Conservation (phyloP, 257 asterid genomes). For the Fraxinus cuspidata region DNA sequence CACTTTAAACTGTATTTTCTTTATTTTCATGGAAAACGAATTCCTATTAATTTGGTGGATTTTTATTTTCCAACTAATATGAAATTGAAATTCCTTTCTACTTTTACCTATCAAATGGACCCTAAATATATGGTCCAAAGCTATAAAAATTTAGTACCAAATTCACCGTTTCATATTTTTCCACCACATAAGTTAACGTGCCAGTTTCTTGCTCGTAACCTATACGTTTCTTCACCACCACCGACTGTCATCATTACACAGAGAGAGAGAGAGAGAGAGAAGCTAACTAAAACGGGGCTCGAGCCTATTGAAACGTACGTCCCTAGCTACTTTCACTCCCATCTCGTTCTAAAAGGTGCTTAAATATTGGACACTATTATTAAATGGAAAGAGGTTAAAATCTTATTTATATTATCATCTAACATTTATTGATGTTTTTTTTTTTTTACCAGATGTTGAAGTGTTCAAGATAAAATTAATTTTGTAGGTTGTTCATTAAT, state of each 20-base stretch:
- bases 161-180: conserved; percentile 14
- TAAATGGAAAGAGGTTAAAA: too few relatives aligned
- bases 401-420: not conserved
- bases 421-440: too few relatives aligned
- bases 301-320: conserved; percentile 20
- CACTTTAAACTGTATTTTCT: too few relatives aligned
- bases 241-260: conserved; percentile 54
- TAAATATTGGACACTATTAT: too few relatives aligned
- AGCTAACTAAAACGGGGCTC: conserved; percentile 25
- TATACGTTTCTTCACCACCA: conserved; percentile 52
- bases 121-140: not conserved
- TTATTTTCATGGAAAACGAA: too few relatives aligned
- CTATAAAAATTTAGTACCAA: conserved; percentile 16
- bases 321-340: not conserved
- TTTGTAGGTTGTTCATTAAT: too few relatives aligned
- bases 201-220: conserved; percentile 45
- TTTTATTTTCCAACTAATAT: too few relatives aligned
- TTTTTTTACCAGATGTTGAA: too few relatives aligned
- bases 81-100: too few relatives aligned
- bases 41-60: too few relatives aligned
- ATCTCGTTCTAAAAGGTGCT: not conserved
- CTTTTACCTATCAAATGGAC: too few relatives aligned
- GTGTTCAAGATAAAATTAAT: too few relatives aligned
- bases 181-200: conserved; percentile 35
- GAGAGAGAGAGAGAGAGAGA: not conserved